Evolutionary conservation across 768 basidiomycete genomes (phyloP).

Genomic region (Agrocybe praecox): DNA sequence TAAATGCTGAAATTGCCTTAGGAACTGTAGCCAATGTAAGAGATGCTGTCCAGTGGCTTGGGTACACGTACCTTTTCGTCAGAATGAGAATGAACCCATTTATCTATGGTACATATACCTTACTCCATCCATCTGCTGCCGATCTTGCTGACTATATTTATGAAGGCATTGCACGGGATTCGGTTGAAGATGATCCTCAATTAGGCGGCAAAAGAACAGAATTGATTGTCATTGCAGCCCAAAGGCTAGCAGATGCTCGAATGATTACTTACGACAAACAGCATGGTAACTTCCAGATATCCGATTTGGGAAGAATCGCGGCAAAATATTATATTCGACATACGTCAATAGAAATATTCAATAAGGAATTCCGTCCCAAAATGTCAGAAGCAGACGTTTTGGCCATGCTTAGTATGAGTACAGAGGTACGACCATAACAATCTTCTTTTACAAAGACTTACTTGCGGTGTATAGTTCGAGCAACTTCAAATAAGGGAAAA

Average conservation of each 20-base stretch:
- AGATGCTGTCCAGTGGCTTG: conserved; percentile 93
- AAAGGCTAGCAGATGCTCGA: conserved; percentile 61
- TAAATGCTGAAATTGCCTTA: conserved; percentile 94
- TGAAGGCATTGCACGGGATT: conserved; percentile 76
- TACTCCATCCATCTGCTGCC: neutral
- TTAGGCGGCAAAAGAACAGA: conserved; percentile 71
- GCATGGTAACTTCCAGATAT: conserved; percentile 64
- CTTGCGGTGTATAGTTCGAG: conserved; percentile 63
- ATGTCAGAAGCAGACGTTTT: conserved; percentile 96
- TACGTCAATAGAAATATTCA: conserved; percentile 86
- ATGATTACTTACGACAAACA: conserved; percentile 82
- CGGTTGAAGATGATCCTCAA: conserved; percentile 68
- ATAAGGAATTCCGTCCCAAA: conserved; percentile 67
- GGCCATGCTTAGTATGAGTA: conserved; percentile 83
- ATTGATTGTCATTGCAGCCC: conserved; percentile 68
- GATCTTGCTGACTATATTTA: neutral
- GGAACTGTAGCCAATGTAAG: conserved; percentile 88
- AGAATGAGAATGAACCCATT: conserved; percentile 92
- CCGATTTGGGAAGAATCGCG: conserved; percentile 95
- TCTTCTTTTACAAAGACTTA: neutral
- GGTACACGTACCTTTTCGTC: conserved; percentile 96
- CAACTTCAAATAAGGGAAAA: conserved; percentile 94
- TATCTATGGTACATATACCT: conserved; percentile 61
- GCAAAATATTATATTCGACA: conserved; percentile 95
- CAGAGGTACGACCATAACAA: conserved; percentile 61